Base-by-base conservation (phyloP, 176 grass and related monocot species). In the Puya raimondii region DNA sequence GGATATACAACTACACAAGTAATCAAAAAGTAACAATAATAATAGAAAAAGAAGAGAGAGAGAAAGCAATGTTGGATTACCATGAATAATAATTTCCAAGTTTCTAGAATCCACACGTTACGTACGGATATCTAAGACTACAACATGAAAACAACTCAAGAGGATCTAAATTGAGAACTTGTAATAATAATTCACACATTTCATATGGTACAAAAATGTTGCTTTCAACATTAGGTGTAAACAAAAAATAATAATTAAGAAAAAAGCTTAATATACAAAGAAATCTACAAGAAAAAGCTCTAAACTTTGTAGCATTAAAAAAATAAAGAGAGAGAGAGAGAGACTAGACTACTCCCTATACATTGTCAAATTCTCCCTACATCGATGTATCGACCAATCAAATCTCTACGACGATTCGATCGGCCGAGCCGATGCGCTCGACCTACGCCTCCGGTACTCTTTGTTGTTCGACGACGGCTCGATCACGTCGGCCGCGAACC, bases 401-500 rank as follows among this genome's bases (percentile, higher is more conserved):
- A 22, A 23, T 8, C 1, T 56, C 15, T 20, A 63, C 21, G 13
- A 23, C 48, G 13, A 57, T 63, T 78, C 57, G 59, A 11, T 8
- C 10, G 2, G 16, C 18, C 22, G 13, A 22, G 53, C 13, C 0
- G 63, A 12, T 4, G 67, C 12, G 71, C 22, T 13, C 21, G 48
- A 6, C 20, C 57, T 71, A 1, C 84, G 84, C 3, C 69, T 50
- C 23, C 91, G 88, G 57, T 84, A 90, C 59, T 84, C 82, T 17
- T 82, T 56, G 47, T 76, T 84, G 65, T 86, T 76, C 4, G 80
- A 80, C 8, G 91, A 88, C 16, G 87, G 88, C 50, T 96, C 85
- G 25, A 73, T 77, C 77, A 88, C 66, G 21, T 91, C 85, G 14
- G 81, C 82, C 0, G 88, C 88, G 71, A 96, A 96, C 53, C 80